Percentiles rank a stretch among this genome's conserved stretches.
phyloP scores from a whole-genome alignment of 345 rosid species.

The Sonneratia alba region DNA sequence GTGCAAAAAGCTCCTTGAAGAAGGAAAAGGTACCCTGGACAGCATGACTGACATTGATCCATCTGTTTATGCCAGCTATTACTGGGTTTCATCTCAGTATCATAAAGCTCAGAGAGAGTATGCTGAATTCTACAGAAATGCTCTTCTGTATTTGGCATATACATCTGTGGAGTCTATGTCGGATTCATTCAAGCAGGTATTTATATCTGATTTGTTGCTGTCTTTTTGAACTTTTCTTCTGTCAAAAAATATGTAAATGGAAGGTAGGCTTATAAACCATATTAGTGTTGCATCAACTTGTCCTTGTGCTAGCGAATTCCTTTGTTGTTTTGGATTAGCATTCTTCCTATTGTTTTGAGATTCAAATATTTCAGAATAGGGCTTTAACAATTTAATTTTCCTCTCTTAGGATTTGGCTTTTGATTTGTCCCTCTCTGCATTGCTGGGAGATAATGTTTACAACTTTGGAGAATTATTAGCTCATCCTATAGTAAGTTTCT shows the following conservation, averaged over 20 bases:
- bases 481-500: constrained; percentile 86
- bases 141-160: constrained; percentile 93
- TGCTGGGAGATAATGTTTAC: constrained; percentile 96
- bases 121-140: constrained; percentile 85
- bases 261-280: neutral
- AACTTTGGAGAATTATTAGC: constrained; percentile 98
- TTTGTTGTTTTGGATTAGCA: neutral
- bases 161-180: constrained; percentile 90
- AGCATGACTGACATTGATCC: constrained; percentile 99
- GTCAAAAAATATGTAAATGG: neutral
- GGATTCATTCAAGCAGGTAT: constrained; percentile 90
- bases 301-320: neutral
- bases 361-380: constrained; percentile 8
- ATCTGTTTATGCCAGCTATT: constrained; percentile 75
- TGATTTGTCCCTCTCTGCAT: constrained; percentile 93
- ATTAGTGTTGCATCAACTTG: neutral
- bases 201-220: neutral
- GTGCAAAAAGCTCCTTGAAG: constrained; percentile 83
- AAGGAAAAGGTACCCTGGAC: constrained; percentile 78
- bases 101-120: constrained; percentile 77
- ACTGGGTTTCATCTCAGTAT: constrained; percentile 92
- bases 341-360: neutral
- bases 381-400: constrained; percentile 5
- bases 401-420: constrained; percentile 88
- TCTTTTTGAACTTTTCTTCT: neutral